Base-by-base conservation (phyloP, 495 filamentous ascomycete genomes). In the Rhypophila decipiens region DNA sequence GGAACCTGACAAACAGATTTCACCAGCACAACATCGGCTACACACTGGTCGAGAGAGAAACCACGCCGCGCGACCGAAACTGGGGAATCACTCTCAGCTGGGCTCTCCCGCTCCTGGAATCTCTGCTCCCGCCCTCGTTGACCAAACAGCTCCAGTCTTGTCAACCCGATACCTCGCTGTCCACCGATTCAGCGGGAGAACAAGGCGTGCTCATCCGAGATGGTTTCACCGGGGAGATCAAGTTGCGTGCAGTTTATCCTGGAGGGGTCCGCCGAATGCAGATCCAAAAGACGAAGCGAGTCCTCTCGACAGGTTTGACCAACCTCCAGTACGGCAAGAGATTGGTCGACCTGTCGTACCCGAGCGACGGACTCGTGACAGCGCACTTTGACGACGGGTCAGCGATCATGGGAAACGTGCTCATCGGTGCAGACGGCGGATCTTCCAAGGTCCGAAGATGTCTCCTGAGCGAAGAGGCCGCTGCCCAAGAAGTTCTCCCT, bases 251-350 rank as follows among this genome's bases (percentile, higher is more conserved):
- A 4, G 15, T 31, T 11, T 48, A 48, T 38, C 46, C 46, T 17
- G 13, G 9, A 18, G 46, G 46, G 11, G 46, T 48, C 13, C 46
- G 46, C 15, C 46, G 46, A 24, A 48, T 48, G 46, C 46, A 48
- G 23, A 48, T 48, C 24, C 46, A 48, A 42, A 48, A 48, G 24
- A 48, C 46, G 17, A 48, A 41, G 23, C 46, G 46, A 22, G 38
- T 48, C 8, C 46, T 48, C 22, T 48, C 46, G 10, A 4, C 37
- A 2, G 37, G 37, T 4, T 38, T 48, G 24, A n/a, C n/a, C n/a
- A 40, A 41, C 46, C n/a, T 48, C 24, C 3, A 27, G 8, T 42
- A 48, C 38, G 46, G 46, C 46, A 48, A 48, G 33, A 48, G 42
- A 36, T 38, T 48, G 15, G n/a, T 41, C 24, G 19, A 11, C 22